Percentiles rank a stretch among this genome's conserved stretches.
Evolutionary conservation across 176 grass and related monocot genomes (phyloP).

Genomic region (Oryza rufipogon): DNA sequence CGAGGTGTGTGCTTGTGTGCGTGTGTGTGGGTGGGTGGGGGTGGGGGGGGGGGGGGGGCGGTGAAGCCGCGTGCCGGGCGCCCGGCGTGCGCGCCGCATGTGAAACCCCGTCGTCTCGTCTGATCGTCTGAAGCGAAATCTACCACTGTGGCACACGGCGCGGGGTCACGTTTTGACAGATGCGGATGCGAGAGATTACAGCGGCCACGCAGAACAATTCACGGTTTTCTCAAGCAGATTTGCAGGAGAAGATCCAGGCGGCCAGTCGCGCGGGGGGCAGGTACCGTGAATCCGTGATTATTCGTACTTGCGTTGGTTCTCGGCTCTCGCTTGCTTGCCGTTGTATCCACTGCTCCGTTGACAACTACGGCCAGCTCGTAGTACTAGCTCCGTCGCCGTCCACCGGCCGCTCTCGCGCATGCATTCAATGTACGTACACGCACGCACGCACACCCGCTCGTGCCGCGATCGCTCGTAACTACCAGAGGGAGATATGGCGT

Average conservation of each 20-base stretch:
- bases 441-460: background rate
- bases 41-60: background rate
- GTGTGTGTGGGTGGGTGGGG: too few relatives aligned
- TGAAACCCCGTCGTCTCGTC: background rate
- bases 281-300: background rate
- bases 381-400: background rate
- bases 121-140: background rate
- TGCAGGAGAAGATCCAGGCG: too few relatives aligned
- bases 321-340: slow-evolving; percentile 32
- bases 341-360: slow-evolving; percentile 48
- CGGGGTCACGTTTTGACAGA: background rate
- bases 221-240: background rate
- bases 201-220: background rate
- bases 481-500: slow-evolving; percentile 13
- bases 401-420: background rate
- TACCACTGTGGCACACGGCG: too few relatives aligned
- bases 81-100: slow-evolving; percentile 18
- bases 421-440: slow-evolving; percentile 1
- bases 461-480: slow-evolving; percentile 18
- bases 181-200: background rate
- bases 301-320: background rate
- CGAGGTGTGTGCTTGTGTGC: too few relatives aligned
- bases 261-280: too few relatives aligned
- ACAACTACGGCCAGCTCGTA: background rate
- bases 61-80: background rate